Base-by-base conservation (phyloP, 176 grass and related monocot genomes). In the Phoenix roebelenii region DNA sequence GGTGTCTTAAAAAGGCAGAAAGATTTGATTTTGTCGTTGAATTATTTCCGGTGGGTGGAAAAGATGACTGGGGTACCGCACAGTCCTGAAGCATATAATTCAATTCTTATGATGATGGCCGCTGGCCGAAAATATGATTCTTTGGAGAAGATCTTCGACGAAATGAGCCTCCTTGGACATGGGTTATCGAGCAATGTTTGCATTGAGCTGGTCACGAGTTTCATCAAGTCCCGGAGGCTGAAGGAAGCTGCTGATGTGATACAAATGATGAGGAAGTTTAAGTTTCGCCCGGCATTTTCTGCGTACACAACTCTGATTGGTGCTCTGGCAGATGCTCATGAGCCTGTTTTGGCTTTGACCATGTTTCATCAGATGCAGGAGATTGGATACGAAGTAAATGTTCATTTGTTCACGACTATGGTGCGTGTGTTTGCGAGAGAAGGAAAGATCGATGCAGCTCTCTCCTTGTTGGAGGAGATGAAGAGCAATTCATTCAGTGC, bases 311-410 rank as follows among this genome's bases (percentile, higher is more conserved):
- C 64, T 22, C 69, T 91, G 77, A 88, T 97, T 16, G 92, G 87
- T 4, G 78, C 81, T 1, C 71, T 97, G 66, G 71, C 81, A 1
- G 87, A 91, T 32, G 70, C 74, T 0, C 72, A 63, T 15, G 74
- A 65, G 50, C 81, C 92, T 0, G 87, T 88, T 50, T 80, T 63
- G 20, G 83, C 87, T 7, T 69, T 91, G 52, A 75, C 68, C 51
- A 76, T 97, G 84, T 80, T 97, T 35, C 78, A 85, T 19, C 84
- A 97, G 65, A 97, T 97, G 92, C 84, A 88, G 59, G 84, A 97
- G 57, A 55, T 97, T 0, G 92, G 92, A 39, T 91, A 97, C n/a
- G 87, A 91, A 61, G 78, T 97, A 26, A 81, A 69, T 16, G 76
- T 97, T 29, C 84, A 73, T 5, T 73, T 91, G 30, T 91, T 97